Percentiles rank a stretch among this genome's conserved stretches.
Conservation (phyloP, 306 rosid genomes). For the Prunus fruticosa region DNA sequence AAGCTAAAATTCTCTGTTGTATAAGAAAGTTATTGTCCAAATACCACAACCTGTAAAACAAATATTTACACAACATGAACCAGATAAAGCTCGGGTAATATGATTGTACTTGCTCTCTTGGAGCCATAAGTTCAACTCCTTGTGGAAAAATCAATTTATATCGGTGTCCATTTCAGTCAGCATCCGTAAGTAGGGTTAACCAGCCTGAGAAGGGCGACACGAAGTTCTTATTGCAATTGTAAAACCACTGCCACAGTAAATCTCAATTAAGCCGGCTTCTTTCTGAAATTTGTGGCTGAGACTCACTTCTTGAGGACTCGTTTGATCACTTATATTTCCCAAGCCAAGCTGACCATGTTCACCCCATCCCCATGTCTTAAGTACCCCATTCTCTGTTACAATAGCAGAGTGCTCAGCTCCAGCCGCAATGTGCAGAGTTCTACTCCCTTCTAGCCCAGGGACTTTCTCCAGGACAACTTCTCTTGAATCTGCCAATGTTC, state of each 20-base stretch:
- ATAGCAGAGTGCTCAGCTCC: conserved; percentile 86
- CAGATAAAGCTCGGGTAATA: background rate
- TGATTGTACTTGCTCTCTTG: background rate
- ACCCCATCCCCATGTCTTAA: conserved; percentile 97
- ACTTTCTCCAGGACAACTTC: conserved; percentile 47
- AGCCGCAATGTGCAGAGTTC: conserved; percentile 54
- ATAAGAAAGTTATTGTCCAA: background rate
- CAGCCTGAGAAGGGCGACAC: conserved; percentile 13
- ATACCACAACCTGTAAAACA: background rate
- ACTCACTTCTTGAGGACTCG: conserved; percentile 47
- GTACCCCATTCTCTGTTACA: conserved; percentile 57
- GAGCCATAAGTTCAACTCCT: background rate
- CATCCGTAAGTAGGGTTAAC: background rate
- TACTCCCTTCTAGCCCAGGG: conserved; percentile 44
- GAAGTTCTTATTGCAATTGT: conserved; percentile 49
- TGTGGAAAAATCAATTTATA: background rate
- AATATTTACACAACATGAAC: background rate
- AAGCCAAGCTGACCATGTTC: conserved; percentile 97
- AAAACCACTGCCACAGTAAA: conserved; percentile 90
- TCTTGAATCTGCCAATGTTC: conserved; percentile 24
- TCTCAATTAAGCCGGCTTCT: conserved; percentile 31
- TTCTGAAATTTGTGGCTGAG: conserved; percentile 24
- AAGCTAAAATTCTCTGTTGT: background rate
- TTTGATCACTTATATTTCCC: conserved; percentile 60
- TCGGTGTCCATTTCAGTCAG: background rate